A percentile compares a stretch with the other conserved stretches of the same genome.
These are phyloP conservation scores for Corymbia maculata DNA, from an alignment of 345 rosid species.

Conservation along the genomic window DNA sequence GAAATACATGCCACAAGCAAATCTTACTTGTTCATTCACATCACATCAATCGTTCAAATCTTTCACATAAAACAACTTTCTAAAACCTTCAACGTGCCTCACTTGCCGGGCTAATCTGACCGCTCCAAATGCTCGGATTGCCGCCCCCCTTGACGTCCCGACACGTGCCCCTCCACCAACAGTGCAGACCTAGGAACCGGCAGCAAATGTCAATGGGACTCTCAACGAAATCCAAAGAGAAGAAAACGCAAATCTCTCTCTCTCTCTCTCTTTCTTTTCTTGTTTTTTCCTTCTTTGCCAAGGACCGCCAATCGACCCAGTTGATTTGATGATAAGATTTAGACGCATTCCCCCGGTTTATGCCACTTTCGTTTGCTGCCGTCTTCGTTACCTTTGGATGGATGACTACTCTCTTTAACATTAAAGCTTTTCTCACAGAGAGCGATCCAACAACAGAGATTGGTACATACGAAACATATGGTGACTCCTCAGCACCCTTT, in stretches of 20 bases:
- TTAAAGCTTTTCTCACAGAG: not conserved
- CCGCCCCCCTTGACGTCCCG: not conserved
- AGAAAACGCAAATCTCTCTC: not conserved
- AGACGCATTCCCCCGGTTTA: not conserved
- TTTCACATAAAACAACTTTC: too few relatives aligned
- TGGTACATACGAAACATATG: too few relatives aligned
- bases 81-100: too few relatives aligned
- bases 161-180: conserved; percentile 6
- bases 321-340: not conserved
- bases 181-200: not conserved
- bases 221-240: not conserved
- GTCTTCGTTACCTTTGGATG: not conserved
- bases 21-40: too few relatives aligned
- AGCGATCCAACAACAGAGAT: too few relatives aligned
- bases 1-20: too few relatives aligned
- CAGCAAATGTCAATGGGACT: too few relatives aligned
- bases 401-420: not conserved
- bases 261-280: too few relatives aligned
- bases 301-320: not conserved
- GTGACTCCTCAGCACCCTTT: too few relatives aligned
- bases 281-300: not conserved
- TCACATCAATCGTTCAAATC: too few relatives aligned
- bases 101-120: not conserved
- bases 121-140: not conserved
- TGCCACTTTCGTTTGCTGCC: not conserved